Base-by-base conservation (phyloP, 495 filamentous ascomycete species). In the Tricharina praecox region DNA sequence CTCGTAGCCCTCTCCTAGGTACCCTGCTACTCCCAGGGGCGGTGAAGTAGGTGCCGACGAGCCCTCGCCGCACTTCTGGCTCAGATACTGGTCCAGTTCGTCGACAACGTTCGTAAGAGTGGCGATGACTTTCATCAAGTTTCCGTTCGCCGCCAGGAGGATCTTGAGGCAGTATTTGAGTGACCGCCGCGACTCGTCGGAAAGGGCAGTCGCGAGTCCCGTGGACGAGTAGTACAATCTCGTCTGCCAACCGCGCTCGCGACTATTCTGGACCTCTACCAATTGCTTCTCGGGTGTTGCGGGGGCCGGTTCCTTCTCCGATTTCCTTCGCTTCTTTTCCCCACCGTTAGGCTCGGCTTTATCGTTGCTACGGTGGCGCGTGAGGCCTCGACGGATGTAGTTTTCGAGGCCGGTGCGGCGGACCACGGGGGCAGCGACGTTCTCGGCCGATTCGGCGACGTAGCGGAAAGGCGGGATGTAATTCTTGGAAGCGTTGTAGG, bases 401-500 rank as follows among this genome's bases (percentile, higher is more conserved):
- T 78, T 75, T 59, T 95, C 85, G 0, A 93, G 78, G 23, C 87
- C 86, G 0, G 85, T 92, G 41, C 78, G 76, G 3, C 82, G 73
- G n/a, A 78, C 76, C 1, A 93, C 81, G 0, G 81, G 85, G 55
- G 78, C 85, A 38, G 78, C 82, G 24, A 94, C 75, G 28, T 79
- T 77, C 62, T 94, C 87, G 23, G 94, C 75, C 52, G 85, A 81
- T 56, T 93, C 83, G 32, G 82, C 85, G 51, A 82, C 72, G 33
- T 79, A 78, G 55, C 80, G 83, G 64, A 94, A 79, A 2, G 81
- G 74, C 0, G 86, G 84, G 3, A 82, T 85, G 58, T 90, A 90
- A 20, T 81, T 81, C 62, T 96, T 94, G 15, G 81, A 81, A 3
- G 70, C 75, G 24, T 76, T 73, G 59, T 94, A 96, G 2, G 81